phyloP scores from a whole-genome alignment of 345 rosid species.

The Euphorbia tirucalli region DNA sequence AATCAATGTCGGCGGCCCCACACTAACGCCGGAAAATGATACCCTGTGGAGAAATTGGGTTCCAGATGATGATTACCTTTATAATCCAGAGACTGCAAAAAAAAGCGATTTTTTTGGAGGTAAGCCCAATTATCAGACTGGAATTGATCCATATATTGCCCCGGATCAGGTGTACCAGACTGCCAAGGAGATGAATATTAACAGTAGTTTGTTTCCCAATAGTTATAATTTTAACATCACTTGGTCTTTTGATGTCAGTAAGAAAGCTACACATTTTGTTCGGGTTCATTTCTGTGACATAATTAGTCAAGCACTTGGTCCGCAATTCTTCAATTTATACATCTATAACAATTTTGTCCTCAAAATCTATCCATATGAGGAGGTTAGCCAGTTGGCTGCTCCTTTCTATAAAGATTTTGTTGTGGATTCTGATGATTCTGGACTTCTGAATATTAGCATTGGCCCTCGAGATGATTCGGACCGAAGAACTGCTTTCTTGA shows the following conservation, averaged over 20 bases:
- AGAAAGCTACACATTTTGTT: slow-evolving; percentile 38
- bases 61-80: slow-evolving; percentile 33
- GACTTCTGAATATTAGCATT: slow-evolving; percentile 34
- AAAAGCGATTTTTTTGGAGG: neutral
- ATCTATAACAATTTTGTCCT: slow-evolving; percentile 23
- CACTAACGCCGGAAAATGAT: slow-evolving; percentile 30
- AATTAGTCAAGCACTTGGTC: neutral
- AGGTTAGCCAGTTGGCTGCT: rapidly evolving
- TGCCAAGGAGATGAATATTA: slow-evolving; percentile 28
- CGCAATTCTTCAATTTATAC: slow-evolving; percentile 32
- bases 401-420: slow-evolving; percentile 48
- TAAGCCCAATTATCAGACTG: slow-evolving; percentile 8
- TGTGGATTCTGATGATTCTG: slow-evolving; percentile 43
- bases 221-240: slow-evolving; percentile 34
- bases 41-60: slow-evolving; percentile 44
- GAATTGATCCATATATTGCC: slow-evolving; percentile 27
- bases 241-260: slow-evolving; percentile 45
- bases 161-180: slow-evolving; percentile 45
- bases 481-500: slow-evolving; percentile 25
- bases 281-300: slow-evolving; percentile 61
- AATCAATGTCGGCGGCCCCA: slow-evolving; percentile 44
- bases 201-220: too few species aligned
- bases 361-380: slow-evolving; percentile 19
- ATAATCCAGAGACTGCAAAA: slow-evolving; percentile 16
- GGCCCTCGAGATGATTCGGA: neutral